Conservation (phyloP, 345 rosid species). For the Camelina hispida region DNA sequence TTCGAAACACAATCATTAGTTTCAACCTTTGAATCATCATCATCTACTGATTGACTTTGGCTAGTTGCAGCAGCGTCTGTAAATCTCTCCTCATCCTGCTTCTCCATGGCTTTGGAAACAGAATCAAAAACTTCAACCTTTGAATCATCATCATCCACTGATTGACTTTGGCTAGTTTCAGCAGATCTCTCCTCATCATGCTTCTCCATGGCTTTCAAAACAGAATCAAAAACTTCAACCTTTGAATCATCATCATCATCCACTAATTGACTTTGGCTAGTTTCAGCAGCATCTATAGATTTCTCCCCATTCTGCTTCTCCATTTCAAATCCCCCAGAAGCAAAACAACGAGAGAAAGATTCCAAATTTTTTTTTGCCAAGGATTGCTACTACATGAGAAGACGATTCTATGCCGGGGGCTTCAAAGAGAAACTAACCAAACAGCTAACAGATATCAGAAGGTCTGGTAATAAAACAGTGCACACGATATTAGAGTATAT, state of each 20-base stretch:
- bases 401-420: conserved; percentile 14
- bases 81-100: conserved; percentile 42
- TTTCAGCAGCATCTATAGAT: conserved; percentile 33
- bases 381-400: conserved; percentile 29
- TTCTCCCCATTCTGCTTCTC: conserved; percentile 40
- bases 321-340: conserved; percentile 28
- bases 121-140: too few species aligned
- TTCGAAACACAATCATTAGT: conserved; percentile 53
- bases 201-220: too few species aligned
- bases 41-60: conserved; percentile 42
- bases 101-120: conserved; percentile 23
- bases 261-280: too few species aligned
- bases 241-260: too few species aligned
- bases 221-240: too few species aligned
- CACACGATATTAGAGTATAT: background rate
- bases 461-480: conserved; percentile 26
- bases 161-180: too few species aligned
- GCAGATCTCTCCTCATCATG: too few species aligned
- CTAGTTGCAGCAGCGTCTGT: conserved; percentile 47
- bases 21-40: conserved; percentile 50
- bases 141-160: too few species aligned
- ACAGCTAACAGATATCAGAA: background rate
- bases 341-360: conserved; percentile 20
- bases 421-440: conserved; percentile 7
- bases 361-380: conserved; percentile 1